These are phyloP conservation scores for Chenopodium suecicum DNA, from an alignment of 148 eudicot genomes.

Conservation along the genomic window DNA sequence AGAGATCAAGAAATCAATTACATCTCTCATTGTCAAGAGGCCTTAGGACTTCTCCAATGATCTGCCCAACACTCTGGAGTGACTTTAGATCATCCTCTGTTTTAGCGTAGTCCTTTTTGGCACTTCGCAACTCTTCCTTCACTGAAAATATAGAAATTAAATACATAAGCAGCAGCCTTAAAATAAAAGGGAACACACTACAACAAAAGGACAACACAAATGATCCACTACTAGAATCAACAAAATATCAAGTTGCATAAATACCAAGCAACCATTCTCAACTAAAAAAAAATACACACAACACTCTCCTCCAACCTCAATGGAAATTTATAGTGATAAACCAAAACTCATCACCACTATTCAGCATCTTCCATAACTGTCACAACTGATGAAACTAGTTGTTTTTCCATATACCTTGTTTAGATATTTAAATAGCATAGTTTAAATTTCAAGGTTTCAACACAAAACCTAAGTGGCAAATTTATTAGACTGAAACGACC, in stretches of 20 bases:
- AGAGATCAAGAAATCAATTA: slow-evolving; percentile 35
- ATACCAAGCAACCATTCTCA: background rate
- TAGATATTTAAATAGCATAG: background rate
- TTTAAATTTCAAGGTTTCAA: background rate
- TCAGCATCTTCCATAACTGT: background rate
- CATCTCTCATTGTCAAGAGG: slow-evolving; percentile 96
- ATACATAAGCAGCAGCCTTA: background rate
- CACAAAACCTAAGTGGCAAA: background rate
- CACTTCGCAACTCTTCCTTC: slow-evolving; percentile 62
- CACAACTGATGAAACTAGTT: background rate
- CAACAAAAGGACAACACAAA: background rate
- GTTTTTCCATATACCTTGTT: background rate
- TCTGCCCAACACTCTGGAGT: slow-evolving; percentile 98
- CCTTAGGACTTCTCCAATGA: slow-evolving; percentile 98
- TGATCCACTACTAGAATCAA: background rate
- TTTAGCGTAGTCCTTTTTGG: slow-evolving; percentile 89
- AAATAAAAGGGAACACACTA: background rate
- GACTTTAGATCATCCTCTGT: slow-evolving; percentile 98
- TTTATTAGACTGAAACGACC: background rate
- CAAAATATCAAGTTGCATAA: background rate
- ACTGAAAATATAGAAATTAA: slow-evolving; percentile 39
- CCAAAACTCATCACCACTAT: background rate
- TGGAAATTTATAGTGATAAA: background rate
- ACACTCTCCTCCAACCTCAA: background rate
- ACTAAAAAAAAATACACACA: no score